Base-by-base conservation (phyloP, 2,329 filamentous ascomycete genomes). In the Nemania sp. region DNA sequence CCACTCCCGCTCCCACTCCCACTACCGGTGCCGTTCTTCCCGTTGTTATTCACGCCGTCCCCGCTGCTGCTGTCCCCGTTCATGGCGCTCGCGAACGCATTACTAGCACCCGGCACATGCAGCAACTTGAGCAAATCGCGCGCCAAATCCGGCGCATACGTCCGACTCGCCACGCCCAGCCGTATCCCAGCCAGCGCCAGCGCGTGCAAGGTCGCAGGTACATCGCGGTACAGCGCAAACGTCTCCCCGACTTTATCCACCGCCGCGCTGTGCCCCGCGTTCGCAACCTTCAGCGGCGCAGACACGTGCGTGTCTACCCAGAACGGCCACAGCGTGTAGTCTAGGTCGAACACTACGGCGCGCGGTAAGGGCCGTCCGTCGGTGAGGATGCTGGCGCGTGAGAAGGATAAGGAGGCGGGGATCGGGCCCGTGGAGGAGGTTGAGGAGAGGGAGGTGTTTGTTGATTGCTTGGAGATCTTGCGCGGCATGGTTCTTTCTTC, bases 241-340 rank as follows among this genome's bases (percentile, higher is more conserved):
- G 76, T 76, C 73, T 91, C 88, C 69, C 86, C 86, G 54, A 75
- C 73, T 60, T 77, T 75, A 69, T 86, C 84, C 17, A 75, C 72
- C 49, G 73, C 76, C 45, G 63, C 68, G 59, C 67, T 75, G 73
- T 71, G 72, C 6, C 68, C 59, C 0, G 75, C 51, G 49, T 77
- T 74, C 6, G 77, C 65, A 61, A n/a, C n/a, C n/a, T 80, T 80
- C 15, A 96, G 74, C 0, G 91, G 92, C 6, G 85, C 81, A 20
- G 84, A 83, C 64, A 94, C 88, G 73, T 97, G 92, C 3, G 91
- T 96, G 76, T 97, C 94, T 1, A 96, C 87, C 93, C 93, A 97
- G 75, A 97, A 97, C 4, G 92, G 91, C 94, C 93, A 97, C n/a
- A 97, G 80, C 0, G 94, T 97, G 79, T 97, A 97, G 79, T 97